Conservation (phyloP, 2,329 filamentous ascomycete species). For the Cordyceps javanica region DNA sequence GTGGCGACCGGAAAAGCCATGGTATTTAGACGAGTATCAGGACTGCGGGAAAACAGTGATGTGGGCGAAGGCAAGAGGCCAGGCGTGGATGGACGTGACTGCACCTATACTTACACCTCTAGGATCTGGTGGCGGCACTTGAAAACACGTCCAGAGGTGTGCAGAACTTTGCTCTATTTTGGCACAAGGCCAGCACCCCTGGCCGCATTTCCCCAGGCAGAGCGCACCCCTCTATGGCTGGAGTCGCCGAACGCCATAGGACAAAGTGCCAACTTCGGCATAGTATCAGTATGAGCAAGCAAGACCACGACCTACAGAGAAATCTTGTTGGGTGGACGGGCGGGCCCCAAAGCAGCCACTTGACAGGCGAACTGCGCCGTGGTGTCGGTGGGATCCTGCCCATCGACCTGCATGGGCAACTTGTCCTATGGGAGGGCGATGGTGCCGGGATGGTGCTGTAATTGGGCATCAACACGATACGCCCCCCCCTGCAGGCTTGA, state of each 20-base stretch:
- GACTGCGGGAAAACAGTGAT: background rate
- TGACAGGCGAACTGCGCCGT: constrained; percentile 9
- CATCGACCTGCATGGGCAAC: constrained; percentile 3
- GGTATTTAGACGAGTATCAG: constrained; percentile 7
- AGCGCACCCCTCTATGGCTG: constrained; percentile 6
- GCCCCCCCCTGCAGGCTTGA: constrained; percentile 16
- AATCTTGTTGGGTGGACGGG: constrained; percentile 10
- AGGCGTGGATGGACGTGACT: constrained; percentile 1
- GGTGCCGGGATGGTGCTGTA: constrained; percentile 15
- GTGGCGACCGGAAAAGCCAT: constrained; percentile 5
- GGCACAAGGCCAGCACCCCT: background rate
- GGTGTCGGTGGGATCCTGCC: background rate
- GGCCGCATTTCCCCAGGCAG: constrained; percentile 1
- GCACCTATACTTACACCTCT: no score
- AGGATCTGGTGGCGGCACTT: constrained; percentile 8
- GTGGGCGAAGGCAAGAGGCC: background rate
- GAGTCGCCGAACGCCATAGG: constrained; percentile 10
- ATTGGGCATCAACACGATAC: constrained; percentile 29
- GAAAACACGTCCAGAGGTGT: background rate
- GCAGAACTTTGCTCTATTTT: constrained; percentile 6
- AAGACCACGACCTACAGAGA: background rate
- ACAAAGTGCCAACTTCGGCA: constrained; percentile 4
- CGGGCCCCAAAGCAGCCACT: constrained; percentile 1
- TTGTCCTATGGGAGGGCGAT: constrained; percentile 9
- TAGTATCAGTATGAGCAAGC: background rate